Evolutionary conservation across 805 yeast species (phyloP).

Genomic region (Isabelozyma heimii): DNA sequence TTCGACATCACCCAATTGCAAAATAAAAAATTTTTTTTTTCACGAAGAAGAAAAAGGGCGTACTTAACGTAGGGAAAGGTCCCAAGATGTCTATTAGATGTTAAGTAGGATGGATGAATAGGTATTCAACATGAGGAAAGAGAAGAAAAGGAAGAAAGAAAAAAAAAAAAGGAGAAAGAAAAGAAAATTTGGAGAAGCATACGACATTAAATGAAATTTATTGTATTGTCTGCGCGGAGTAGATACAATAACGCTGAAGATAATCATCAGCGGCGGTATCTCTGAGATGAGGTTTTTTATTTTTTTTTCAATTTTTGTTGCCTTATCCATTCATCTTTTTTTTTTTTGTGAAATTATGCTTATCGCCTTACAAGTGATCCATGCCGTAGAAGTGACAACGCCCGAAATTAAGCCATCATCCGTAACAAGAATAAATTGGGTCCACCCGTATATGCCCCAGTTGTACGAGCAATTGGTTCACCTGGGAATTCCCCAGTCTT

Average conservation of each 20-base stretch:
- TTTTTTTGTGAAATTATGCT: neutral
- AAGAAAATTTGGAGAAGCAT: constrained; percentile 1
- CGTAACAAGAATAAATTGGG: too few species aligned
- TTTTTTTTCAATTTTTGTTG: neutral
- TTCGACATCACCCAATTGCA: neutral
- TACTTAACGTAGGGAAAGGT: neutral
- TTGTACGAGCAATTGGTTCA: too few species aligned
- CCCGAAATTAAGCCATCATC: too few species aligned
- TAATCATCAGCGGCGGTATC: neutral
- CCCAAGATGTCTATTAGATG: neutral
- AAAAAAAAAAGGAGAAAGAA: constrained; percentile 4
- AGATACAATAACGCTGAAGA: neutral
- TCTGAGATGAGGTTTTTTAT: neutral
- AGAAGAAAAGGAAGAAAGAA: neutral
- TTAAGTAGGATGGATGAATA: neutral
- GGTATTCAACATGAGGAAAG: neutral
- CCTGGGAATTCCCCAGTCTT: too few species aligned
- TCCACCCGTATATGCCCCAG: too few species aligned
- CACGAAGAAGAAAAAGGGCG: neutral
- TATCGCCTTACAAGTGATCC: too few species aligned
- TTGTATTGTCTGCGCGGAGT: neutral
- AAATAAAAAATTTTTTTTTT: too few species aligned
- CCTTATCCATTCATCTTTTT: neutral
- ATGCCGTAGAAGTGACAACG: too few species aligned
- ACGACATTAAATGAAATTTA: neutral